Conservation (phyloP, 768 basidiomycete species). For the Mycena rosella region DNA sequence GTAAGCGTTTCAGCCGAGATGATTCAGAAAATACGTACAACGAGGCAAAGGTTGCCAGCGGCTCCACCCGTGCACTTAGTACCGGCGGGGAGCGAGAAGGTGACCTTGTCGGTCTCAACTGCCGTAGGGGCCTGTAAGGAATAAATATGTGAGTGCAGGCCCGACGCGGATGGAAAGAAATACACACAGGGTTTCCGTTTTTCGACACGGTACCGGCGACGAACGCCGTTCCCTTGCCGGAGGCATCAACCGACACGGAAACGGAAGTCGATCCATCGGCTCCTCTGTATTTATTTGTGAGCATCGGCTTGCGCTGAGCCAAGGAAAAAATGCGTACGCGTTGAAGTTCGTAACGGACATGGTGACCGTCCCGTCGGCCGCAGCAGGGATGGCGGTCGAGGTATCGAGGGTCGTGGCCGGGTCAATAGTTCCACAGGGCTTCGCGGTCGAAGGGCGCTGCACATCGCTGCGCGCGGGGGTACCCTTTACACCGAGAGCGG, state of each 20-base stretch:
- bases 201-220: constrained; percentile 36
- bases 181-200: constrained; percentile 37
- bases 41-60: constrained; percentile 60
- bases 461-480: constrained; percentile 33
- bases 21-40: constrained; percentile 45
- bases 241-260: constrained; percentile 31
- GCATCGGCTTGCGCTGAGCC: neutral
- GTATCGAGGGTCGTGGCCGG: constrained; percentile 35
- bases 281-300: constrained; percentile 19
- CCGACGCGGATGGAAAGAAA: neutral
- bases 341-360: constrained; percentile 50
- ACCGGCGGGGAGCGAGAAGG: constrained; percentile 60
- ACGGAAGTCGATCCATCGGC: constrained; percentile 39
- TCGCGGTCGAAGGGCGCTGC: constrained; percentile 35
- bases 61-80: constrained; percentile 66
- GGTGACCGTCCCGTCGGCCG: constrained; percentile 47
- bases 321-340: constrained; percentile 37
- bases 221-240: constrained; percentile 34
- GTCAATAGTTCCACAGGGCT: constrained; percentile 37
- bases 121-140: constrained; percentile 51
- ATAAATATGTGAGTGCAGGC: neutral
- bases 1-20: neutral
- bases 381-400: constrained; percentile 37
- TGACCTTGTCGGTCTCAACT: constrained; percentile 54
- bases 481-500: constrained; percentile 35